Evolutionary conservation across 805 yeast genomes (phyloP).

Genomic region (Lipomyces oligophaga): DNA sequence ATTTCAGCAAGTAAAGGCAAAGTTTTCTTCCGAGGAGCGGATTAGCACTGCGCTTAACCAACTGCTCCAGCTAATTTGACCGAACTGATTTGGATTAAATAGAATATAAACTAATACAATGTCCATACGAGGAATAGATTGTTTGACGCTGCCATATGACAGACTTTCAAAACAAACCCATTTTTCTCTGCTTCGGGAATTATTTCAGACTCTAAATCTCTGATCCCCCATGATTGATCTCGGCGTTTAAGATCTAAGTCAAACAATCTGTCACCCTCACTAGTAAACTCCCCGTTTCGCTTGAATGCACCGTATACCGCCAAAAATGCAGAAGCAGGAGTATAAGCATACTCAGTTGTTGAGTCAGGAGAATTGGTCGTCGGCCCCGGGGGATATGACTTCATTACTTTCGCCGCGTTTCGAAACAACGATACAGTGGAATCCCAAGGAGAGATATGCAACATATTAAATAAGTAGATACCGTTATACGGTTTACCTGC

Average conservation of each 20-base stretch:
- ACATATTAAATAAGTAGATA: constrained; percentile 23
- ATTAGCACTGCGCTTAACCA: too few species aligned
- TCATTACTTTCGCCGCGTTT: constrained; percentile 10
- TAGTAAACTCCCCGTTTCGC: constrained; percentile 20
- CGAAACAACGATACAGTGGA: constrained; percentile 13
- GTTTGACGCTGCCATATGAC: constrained; percentile 11
- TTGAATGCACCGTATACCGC: constrained; percentile 27
- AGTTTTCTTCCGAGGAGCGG: too few species aligned
- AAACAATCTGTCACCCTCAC: constrained; percentile 23
- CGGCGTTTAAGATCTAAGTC: constrained; percentile 18
- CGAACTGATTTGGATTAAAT: too few species aligned
- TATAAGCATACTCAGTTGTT: too few species aligned
- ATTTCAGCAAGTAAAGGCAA: too few species aligned
- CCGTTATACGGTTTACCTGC: constrained; percentile 16
- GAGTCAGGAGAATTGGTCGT: too few species aligned
- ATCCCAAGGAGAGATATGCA: constrained; percentile 26
- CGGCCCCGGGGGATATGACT: not conserved
- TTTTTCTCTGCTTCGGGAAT: constrained; percentile 24
- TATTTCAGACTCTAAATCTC: constrained; percentile 24
- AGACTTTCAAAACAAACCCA: constrained; percentile 14
- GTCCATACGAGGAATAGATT: constrained; percentile 22
- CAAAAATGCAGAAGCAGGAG: constrained; percentile 8
- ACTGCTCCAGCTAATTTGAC: too few species aligned
- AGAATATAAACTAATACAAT: too few species aligned
- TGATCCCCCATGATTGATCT: constrained; percentile 24